phyloP scores from a whole-genome alignment of 2,329 filamentous ascomycete genomes.

The Ophiocordyceps camponoti-rufipedis region DNA sequence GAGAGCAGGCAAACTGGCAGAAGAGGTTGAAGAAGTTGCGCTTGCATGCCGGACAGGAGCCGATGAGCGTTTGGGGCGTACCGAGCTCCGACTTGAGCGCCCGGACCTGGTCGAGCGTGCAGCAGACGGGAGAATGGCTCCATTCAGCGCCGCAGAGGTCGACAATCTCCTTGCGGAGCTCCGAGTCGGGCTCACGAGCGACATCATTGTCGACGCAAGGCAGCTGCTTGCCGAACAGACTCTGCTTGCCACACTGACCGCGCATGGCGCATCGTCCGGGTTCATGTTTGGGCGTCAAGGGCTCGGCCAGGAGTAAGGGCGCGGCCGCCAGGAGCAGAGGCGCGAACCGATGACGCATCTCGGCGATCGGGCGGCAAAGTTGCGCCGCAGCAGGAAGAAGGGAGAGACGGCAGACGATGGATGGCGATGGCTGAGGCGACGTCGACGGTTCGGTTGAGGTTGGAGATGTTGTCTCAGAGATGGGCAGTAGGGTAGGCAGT shows the following conservation, averaged over 20 bases:
- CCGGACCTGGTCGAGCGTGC: conserved; percentile 64
- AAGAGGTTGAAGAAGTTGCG: conserved; percentile 98
- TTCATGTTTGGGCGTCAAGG: conserved; percentile 51
- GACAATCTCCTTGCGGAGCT: conserved; percentile 60
- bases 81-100: conserved; percentile 69
- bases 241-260: conserved; percentile 79
- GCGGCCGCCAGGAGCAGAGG: conserved; percentile 12
- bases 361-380: conserved; percentile 6
- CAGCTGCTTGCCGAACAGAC: conserved; percentile 74
- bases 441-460: too few relatives aligned
- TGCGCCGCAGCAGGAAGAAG: neutral
- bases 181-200: conserved; percentile 54
- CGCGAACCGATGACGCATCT: conserved; percentile 15
- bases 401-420: neutral
- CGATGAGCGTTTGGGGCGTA: conserved; percentile 74
- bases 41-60: conserved; percentile 90
- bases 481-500: neutral
- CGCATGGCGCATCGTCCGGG: conserved; percentile 77
- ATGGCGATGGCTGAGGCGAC: too few relatives aligned
- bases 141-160: conserved; percentile 77
- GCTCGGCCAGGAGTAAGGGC: conserved; percentile 13
- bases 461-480: neutral
- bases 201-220: conserved; percentile 84
- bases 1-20: conserved; percentile 95
- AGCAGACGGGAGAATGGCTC: conserved; percentile 72